Base-by-base conservation (phyloP, 371 early-diverging fungal genomes). In the Mortierella sp. region DNA sequence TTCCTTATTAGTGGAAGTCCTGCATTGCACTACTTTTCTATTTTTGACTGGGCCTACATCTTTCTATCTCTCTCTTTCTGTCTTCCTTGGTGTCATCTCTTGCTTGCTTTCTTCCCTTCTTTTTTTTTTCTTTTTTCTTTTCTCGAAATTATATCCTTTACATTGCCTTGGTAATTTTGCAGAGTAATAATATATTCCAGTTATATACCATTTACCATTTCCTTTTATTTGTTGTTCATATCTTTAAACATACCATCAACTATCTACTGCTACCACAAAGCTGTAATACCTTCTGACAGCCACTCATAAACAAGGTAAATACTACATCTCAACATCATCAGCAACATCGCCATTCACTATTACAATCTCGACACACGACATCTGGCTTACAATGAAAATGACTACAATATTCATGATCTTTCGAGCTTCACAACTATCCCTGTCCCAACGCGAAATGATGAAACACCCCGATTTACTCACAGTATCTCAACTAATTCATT, bases 1-100 rank as follows among this genome's bases (percentile, higher is more conserved):
- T 54, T 61, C 57, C 54, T 61, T 32, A 59, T 35, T 17, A 62
- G 45, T 34, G 12, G 35, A n/a, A 17, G 2, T 34, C 22, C 26
- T 51, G 7, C 53, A n/a, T 10, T 42, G 42, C 31, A 26, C 19
- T 32, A 22, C 19, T 26, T n/a, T 43, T 43, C 55, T 26, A 55
- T 42, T 15, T 19, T 43, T 42, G n/a, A n/a, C n/a, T n/a, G n/a
- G n/a, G n/a, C n/a, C 42, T 32, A 31, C 19, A 35, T 49, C 32
- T 35, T 53, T 54, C 53, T 64, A 22, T 57, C 7, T 22, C 5
- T 49, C 9, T 49, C 49, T 49, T 17, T 51, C 17, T 51, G 1
- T 22, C 40, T 37, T 23, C 28, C 42, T 53, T 26, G 37, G n/a
- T n/a, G 22, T 62, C n/a, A 15, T 19, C 51, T 31, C 23, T 32